Evolutionary conservation across 106 monocot genomes (phyloP).

Genomic region (Allium fistulosum): DNA sequence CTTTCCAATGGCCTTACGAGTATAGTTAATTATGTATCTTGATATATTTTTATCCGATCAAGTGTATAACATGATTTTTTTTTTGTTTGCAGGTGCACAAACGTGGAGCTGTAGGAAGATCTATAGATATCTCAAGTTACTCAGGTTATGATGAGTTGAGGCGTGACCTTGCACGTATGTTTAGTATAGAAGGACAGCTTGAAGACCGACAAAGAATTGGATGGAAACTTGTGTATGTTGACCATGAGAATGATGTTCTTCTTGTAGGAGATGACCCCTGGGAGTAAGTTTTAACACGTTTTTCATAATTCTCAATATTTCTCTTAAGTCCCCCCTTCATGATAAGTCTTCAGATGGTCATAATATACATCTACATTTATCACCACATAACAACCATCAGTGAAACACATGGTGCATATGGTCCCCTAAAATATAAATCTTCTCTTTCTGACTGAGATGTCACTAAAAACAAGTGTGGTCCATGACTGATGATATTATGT

Average conservation of each 20-base stretch:
- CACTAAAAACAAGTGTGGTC: too few relatives aligned
- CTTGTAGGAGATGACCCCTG: constrained; percentile 97
- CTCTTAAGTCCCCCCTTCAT: neutral
- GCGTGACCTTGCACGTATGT: constrained; percentile 92
- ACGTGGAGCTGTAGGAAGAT: constrained; percentile 90
- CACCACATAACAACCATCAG: constrained; percentile 58
- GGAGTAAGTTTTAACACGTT: constrained; percentile 62
- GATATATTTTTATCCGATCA: neutral
- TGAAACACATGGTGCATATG: too few relatives aligned
- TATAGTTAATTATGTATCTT: neutral
- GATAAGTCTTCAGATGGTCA: constrained; percentile 50
- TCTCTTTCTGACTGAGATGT: too few relatives aligned
- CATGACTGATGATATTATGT: too few relatives aligned
- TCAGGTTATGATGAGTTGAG: constrained; percentile 86
- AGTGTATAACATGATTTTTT: neutral
- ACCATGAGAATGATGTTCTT: constrained; percentile 85
- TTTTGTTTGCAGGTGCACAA: constrained; percentile 61
- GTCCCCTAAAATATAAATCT: too few relatives aligned
- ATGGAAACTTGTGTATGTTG: constrained; percentile 97
- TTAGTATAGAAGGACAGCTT: constrained; percentile 87
- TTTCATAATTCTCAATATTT: neutral
- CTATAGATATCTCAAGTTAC: constrained; percentile 78
- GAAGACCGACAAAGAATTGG: constrained; percentile 81
- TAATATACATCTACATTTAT: constrained; percentile 84
- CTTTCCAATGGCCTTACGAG: neutral